Evolutionary conservation across 371 early-diverging fungal genomes (phyloP), one percentile per base, ranked within the genome.

Genomic region (Mycotypha africana): DNA sequence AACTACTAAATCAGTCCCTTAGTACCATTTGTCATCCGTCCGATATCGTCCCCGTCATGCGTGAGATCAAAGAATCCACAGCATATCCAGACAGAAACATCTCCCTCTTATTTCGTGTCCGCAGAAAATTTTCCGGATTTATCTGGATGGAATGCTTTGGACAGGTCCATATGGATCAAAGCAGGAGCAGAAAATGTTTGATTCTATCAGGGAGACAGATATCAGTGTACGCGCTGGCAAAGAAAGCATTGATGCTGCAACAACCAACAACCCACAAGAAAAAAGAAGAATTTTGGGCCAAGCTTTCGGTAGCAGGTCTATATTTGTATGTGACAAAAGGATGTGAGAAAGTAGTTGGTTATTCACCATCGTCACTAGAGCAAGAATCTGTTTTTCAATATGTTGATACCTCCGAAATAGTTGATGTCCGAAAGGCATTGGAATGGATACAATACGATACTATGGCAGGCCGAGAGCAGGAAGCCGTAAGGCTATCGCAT

Each of bases 61-160:
- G 84, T 3, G 82, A 85, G 54, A 41, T 85, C 12, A 75, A 75
- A 40, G 67, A 70, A 31, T 63, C 67, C n/a, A 52, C 40, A 22
- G 55, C 58, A 11, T 11, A 28, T 5, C 28, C 28, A 11, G 44
- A 68, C 15, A 60, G 57, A 2, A 65, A 64, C 7, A 42, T 56
- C 5, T 69, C 75, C 37, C 51, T 81, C 12, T 60, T 83, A 10
- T 82, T 76, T 43, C 76, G 85, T 19, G 70, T 79, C 21, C 60
- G 69, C 3, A 56, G 70, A 16, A 78, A 78, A 57, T 51, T 52
- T 19, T 65, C 72, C 5, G 80, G 76, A 2, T 82, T 76, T 51
- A 58, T 79, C 32, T 83, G 82, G 70, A 48, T 82, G 26, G 82
- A 83, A 46, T 74, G 78, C n/a, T 62, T 49, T 15, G 83, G 84